Percentiles rank a stretch among this genome's conserved stretches.
Conservation (phyloP, 1,284 basidiomycete species). For the Macrocystidia cucumis region DNA sequence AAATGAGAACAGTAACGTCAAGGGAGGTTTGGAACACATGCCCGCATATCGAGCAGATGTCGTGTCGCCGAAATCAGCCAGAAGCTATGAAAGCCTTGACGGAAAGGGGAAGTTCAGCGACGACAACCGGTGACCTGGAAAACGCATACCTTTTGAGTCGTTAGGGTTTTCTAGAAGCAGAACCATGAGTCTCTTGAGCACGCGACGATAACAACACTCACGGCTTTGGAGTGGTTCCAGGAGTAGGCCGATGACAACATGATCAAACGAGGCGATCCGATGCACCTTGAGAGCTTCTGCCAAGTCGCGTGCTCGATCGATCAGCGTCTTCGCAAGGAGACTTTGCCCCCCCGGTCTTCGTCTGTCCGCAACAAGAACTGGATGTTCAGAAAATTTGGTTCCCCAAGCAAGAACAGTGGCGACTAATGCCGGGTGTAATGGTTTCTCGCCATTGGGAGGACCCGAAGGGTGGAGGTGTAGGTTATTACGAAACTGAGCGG, state of each 20-base stretch:
- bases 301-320: conserved; percentile 74
- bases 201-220: conserved; percentile 37
- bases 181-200: conserved; percentile 9
- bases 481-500: conserved; percentile 63
- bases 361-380: conserved; percentile 72
- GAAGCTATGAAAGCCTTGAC: conserved; percentile 69
- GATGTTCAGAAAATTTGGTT: conserved; percentile 86
- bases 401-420: conserved; percentile 92
- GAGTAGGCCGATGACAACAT: conserved; percentile 70
- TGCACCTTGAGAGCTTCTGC: conserved; percentile 83
- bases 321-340: conserved; percentile 68
- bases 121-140: conserved; percentile 3
- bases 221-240: conserved; percentile 78
- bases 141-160: conserved; percentile 47
- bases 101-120: background rate
- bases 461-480: conserved; percentile 39
- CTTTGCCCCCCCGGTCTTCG: conserved; percentile 66
- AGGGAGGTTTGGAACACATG: conserved; percentile 21
- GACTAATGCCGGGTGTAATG: conserved; percentile 66
- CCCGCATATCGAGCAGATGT: conserved; percentile 70
- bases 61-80: conserved; percentile 75
- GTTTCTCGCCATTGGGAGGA: conserved; percentile 21
- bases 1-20: conserved; percentile 9
- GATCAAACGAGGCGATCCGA: conserved; percentile 71
- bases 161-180: conserved; percentile 51